Conservation (phyloP, 495 filamentous ascomycete species). For the Tetracladium setigerum region DNA sequence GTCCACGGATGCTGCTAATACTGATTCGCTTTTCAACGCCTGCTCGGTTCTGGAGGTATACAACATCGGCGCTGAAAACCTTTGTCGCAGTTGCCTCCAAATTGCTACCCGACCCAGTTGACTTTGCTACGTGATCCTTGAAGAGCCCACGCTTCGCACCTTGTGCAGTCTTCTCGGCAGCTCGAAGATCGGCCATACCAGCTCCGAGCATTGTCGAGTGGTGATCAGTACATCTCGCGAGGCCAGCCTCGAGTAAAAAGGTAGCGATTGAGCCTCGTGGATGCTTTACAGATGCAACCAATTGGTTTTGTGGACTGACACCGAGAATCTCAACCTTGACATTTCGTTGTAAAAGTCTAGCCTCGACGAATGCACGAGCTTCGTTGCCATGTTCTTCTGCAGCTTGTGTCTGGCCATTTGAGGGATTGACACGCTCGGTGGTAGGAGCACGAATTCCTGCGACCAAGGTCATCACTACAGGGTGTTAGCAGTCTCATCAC, state of each 20-base stretch:
- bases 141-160: slow-evolving; percentile 65
- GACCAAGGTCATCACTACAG: slow-evolving; percentile 60
- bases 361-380: slow-evolving; percentile 78
- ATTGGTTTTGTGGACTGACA: slow-evolving; percentile 75
- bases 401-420: slow-evolving; percentile 69
- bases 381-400: slow-evolving; percentile 85
- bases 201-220: slow-evolving; percentile 82
- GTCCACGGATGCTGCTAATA: slow-evolving; percentile 86
- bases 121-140: slow-evolving; percentile 63
- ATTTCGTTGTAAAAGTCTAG: slow-evolving; percentile 74
- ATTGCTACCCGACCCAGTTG: slow-evolving; percentile 43
- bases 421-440: slow-evolving; percentile 68
- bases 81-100: slow-evolving; percentile 75
- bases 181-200: slow-evolving; percentile 77
- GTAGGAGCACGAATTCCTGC: slow-evolving; percentile 84
- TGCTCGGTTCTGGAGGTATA: slow-evolving; percentile 75
- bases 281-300: slow-evolving; percentile 75
- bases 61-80: slow-evolving; percentile 81
- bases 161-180: slow-evolving; percentile 83
- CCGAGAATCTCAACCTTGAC: slow-evolving; percentile 77
- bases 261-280: slow-evolving; percentile 87
- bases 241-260: slow-evolving; percentile 76
- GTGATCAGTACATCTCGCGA: slow-evolving; percentile 88
- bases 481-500: slow-evolving; percentile 14
- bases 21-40: slow-evolving; percentile 84